Base-by-base conservation (phyloP, 225 moss, liverwort and hornwort genomes). In the Straminergon stramineum region DNA sequence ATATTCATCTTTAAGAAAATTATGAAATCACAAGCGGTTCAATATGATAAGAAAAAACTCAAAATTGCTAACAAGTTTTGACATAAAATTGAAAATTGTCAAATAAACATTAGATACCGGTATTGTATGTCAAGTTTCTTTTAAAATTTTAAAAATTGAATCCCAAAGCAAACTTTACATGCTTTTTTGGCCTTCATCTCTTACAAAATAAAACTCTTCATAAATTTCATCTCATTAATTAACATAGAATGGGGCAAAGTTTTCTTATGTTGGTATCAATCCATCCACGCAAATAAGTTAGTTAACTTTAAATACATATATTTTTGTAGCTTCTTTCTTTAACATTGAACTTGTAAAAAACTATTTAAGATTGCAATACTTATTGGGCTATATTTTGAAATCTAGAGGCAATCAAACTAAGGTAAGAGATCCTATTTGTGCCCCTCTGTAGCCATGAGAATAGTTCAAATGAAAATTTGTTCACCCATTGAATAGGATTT, bases 11-110 rank as follows among this genome's bases (percentile, higher is more conserved):
- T 45, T 6, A 45, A 74, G 10, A 74, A 45, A 27, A 45, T 5
- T 74, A 10, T 17, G 28, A 6, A 45, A 2, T 10, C 0, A 10
- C 1, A 74, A 3, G 10, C 0, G 0, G 0, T 74, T 28, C 10
- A 74, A 27, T 6, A 48, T 30, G 48, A 45, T 17, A 17, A 17
- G 10, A 28, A 17, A 45, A 74, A 30, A 41, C 4, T n/a, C n/a
- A 14, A 71, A 27, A 71, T 43, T 41, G 14, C 41, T 15, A 71
- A 71, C 26, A 41, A 41, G 24, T 4, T 26, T 71, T 15, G 26
- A 4, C 5, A 43, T 26, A 10, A 18, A 48, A 6, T 48, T 30
- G 11, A 48, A 1, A 31, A 75, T 48, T 48, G 1, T 30, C 17
- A 75, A 31, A 6, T 30, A 48, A 48, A 17, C 30, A 74, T 3